Conservation (phyloP, 805 yeast genomes). For the Yarrowia sp. region DNA sequence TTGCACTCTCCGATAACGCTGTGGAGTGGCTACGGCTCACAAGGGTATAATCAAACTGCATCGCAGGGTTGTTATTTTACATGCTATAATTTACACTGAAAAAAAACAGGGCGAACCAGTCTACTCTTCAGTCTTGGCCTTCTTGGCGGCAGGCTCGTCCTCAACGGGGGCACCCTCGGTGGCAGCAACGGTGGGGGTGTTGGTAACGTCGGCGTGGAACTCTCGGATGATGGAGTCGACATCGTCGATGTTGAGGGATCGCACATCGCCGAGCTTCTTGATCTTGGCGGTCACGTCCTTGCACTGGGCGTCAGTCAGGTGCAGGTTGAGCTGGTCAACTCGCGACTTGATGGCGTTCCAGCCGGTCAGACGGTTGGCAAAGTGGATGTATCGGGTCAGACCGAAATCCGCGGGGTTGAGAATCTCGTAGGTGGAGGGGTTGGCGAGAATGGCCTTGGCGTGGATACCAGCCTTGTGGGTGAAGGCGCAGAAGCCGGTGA, state of each 20-base stretch:
- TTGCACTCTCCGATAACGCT: too few relatives aligned
- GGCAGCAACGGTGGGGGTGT: conserved; percentile 25
- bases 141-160: conserved; percentile 37
- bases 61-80: conserved; percentile 13
- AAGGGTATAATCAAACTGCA: neutral
- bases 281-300: conserved; percentile 94
- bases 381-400: conserved; percentile 91
- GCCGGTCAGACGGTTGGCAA: conserved; percentile 96
- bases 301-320: conserved; percentile 85
- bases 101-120: neutral
- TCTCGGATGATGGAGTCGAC: conserved; percentile 96
- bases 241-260: conserved; percentile 92
- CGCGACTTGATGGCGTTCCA: conserved; percentile 99
- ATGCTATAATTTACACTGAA: conserved; percentile 25
- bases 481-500: conserved; percentile 99
- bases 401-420: conserved; percentile 94
- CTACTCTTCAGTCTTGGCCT: conserved; percentile 36
- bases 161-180: conserved; percentile 31
- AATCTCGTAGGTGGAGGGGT: conserved; percentile 98
- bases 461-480: conserved; percentile 99
- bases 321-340: conserved; percentile 92
- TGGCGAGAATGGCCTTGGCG: conserved; percentile 97
- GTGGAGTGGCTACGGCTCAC: neutral
- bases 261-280: conserved; percentile 90
- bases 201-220: conserved; percentile 64